Evolutionary conservation across 345 rosid genomes (phyloP), one percentile per base, ranked within the genome.

Genomic region (Moricandia arvensis): DNA sequence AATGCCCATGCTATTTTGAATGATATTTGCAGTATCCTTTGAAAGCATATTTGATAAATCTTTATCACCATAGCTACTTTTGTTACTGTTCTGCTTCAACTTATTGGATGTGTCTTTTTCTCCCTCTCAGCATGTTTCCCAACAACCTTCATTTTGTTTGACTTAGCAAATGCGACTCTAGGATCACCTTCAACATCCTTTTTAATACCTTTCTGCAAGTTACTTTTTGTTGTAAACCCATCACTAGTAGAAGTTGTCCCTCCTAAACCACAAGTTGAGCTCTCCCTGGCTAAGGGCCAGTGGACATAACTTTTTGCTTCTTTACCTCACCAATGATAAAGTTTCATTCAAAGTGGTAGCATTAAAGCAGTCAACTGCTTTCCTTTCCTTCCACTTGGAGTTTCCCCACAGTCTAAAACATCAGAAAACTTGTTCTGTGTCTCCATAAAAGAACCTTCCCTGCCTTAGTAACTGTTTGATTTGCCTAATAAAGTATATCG

Each of bases 281-380:
- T 82, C 60, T 80, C 77, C 66, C 73, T 81, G 73, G 74, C 62
- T 34, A 35, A 11, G 31, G 75, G 64, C 75, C 66, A 43, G 72
- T 75, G 78, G 72, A 68, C 11, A 60, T 43, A 29, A 73, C 63
- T 61, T 73, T 87, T 47, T 82, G 81, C 75, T 78, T 83, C 81
- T 83, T 85, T 73, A 81, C 83, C 37, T 61, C 75, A 74, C 65
- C 70, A 59, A 41, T 15, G 62, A 74, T 43, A 63, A 69, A 72
- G 75, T 84, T 53, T 69, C 80, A 80, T 82, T 83, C 71, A 59
- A 54, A 62, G 26, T 59, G 69, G 66, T 37, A 60, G 59, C 65
- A 35, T 77, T 65, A 27, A 66, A 66, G 68, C 81, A 80, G 45
- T 80, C 79, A n/a, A 59, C 78, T 30, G 68, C 53, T 68, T 81